Conservation (phyloP, 1,139 yeast species). For the Kazachstania sp. region DNA sequence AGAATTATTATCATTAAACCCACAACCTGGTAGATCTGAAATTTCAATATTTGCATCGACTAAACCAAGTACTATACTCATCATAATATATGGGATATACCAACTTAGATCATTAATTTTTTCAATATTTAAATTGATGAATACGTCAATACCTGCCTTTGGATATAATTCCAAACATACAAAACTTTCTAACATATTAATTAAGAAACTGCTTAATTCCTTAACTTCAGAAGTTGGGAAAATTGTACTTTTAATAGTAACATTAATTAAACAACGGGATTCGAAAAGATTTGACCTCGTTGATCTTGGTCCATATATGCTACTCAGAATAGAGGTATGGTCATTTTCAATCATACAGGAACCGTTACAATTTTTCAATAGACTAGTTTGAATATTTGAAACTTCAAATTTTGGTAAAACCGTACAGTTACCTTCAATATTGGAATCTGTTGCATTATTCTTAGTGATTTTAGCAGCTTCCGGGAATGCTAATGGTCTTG, state of each 20-base stretch:
- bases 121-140: conserved; percentile 42
- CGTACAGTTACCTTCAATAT: conserved; percentile 10
- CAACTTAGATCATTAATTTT: conserved; percentile 18
- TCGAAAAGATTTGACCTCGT: conserved; percentile 60
- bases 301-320: conserved; percentile 87
- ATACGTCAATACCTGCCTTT: conserved; percentile 77
- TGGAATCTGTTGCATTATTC: not conserved
- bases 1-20: conserved; percentile 37
- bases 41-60: conserved; percentile 79
- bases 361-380: conserved; percentile 70
- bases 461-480: conserved; percentile 2
- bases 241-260: conserved; percentile 46
- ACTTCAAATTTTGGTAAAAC: not conserved
- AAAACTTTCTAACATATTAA: conserved; percentile 31
- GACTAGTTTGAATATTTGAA: conserved; percentile 45
- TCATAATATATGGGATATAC: conserved; percentile 29
- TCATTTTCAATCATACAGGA: conserved; percentile 62
- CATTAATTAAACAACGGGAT: conserved; percentile 59
- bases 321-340: conserved; percentile 45
- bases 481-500: conserved; percentile 41
- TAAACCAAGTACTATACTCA: conserved; percentile 63
- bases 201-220: conserved; percentile 31
- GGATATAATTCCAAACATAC: conserved; percentile 71
- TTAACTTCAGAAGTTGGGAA: conserved; percentile 28
- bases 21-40: conserved; percentile 69